Evolutionary conservation across 2,329 filamentous ascomycete genomes (phyloP).

Genomic region (Fonsecaea erecta): DNA sequence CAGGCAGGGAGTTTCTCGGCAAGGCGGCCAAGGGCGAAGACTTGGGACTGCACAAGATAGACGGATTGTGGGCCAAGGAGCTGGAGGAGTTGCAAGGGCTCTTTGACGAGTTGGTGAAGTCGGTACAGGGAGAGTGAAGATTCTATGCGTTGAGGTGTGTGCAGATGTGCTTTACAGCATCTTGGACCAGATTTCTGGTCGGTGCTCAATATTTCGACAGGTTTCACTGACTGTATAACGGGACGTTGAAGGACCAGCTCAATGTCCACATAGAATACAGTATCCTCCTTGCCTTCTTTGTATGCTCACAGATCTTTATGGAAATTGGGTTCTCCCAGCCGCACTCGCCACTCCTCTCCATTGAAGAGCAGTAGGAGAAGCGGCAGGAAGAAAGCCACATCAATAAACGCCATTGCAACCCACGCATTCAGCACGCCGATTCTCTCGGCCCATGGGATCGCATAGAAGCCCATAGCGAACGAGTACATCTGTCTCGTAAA

Average conservation of each 20-base stretch:
- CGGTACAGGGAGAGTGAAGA: slow-evolving; percentile 1
- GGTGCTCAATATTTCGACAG: neutral
- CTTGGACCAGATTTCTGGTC: neutral
- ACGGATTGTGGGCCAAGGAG: slow-evolving; percentile 22
- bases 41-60: slow-evolving; percentile 25
- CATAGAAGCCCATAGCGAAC: slow-evolving; percentile 14
- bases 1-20: slow-evolving; percentile 35
- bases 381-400: slow-evolving; percentile 7
- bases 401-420: slow-evolving; percentile 5
- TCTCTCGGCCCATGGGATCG: slow-evolving; percentile 1
- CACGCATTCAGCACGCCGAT: neutral
- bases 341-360: neutral
- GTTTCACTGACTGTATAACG: too few relatives aligned
- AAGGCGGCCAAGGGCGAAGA: slow-evolving; percentile 39
- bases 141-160: neutral
- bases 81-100: slow-evolving; percentile 12
- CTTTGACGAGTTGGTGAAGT: slow-evolving; percentile 26
- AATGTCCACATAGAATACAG: neutral
- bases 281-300: neutral
- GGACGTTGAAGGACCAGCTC: neutral
- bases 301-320: slow-evolving; percentile 5
- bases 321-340: neutral
- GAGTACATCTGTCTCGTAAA: slow-evolving; percentile 5
- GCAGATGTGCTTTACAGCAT: neutral
- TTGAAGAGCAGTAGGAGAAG: slow-evolving; percentile 2